These are phyloP conservation scores for Tilletia caries DNA, from an alignment of 1,284 basidiomycete species.

Conservation along the genomic window DNA sequence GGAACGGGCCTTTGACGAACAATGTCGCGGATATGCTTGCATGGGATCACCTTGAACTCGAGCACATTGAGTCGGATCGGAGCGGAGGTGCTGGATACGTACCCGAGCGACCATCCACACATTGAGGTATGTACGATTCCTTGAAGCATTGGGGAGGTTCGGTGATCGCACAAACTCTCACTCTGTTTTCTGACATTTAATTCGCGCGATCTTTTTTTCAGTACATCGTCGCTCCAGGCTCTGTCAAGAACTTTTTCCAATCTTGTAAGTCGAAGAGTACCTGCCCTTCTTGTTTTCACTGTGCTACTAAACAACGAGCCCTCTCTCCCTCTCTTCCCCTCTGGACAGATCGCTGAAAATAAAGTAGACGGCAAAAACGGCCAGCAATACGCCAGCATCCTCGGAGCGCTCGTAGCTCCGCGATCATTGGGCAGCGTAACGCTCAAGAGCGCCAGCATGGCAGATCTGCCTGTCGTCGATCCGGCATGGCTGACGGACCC, in stretches of 20 bases:
- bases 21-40: constrained; percentile 38
- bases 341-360: constrained; percentile 23
- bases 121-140: constrained; percentile 19
- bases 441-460: constrained; percentile 52
- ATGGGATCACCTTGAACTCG: constrained; percentile 33
- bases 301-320: too few relatives aligned
- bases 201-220: constrained; percentile 12
- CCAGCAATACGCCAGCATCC: constrained; percentile 25
- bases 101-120: constrained; percentile 33
- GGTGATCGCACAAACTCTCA: too few relatives aligned
- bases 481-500: constrained; percentile 44
- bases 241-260: constrained; percentile 37
- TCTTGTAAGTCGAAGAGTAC: constrained; percentile 22
- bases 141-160: too few relatives aligned
- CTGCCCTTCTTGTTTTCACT: too few relatives aligned
- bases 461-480: constrained; percentile 57
- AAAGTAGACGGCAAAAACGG: constrained; percentile 22
- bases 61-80: constrained; percentile 27
- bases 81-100: constrained; percentile 22
- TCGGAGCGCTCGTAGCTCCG: constrained; percentile 41
- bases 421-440: constrained; percentile 53
- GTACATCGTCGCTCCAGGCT: constrained; percentile 34
- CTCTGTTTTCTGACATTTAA: background rate
- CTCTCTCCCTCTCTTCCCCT: too few relatives aligned
- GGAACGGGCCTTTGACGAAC: constrained; percentile 36